Evolutionary conservation across 306 rosid genomes (phyloP).

Genomic region (Cicer yamashitae): DNA sequence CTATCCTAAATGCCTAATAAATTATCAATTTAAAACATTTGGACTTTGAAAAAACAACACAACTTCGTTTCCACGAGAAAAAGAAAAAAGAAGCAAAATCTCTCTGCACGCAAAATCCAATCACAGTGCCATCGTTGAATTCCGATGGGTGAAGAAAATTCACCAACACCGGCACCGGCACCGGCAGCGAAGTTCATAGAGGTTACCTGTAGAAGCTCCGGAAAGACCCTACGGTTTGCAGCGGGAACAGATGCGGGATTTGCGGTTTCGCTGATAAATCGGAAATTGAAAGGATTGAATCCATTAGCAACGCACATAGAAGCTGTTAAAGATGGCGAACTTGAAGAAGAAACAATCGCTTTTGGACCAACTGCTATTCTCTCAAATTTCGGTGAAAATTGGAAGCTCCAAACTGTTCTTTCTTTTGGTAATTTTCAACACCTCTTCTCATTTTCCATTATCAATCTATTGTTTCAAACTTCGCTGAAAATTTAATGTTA

Average conservation of each 20-base stretch:
- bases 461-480: no score
- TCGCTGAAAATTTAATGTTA: no score
- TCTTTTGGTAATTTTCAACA: conserved; percentile 20
- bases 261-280: conserved; percentile 64
- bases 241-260: conserved; percentile 70
- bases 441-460: background rate
- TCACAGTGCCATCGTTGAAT: background rate
- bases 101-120: background rate
- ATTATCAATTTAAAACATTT: background rate
- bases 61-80: background rate
- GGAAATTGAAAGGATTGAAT: conserved; percentile 46
- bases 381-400: conserved; percentile 57
- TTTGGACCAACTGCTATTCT: conserved; percentile 72
- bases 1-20: no score
- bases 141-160: conserved; percentile 4
- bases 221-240: conserved; percentile 71
- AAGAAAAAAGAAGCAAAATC: background rate
- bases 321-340: conserved; percentile 69
- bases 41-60: background rate
- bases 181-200: conserved; percentile 56
- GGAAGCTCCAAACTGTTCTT: conserved; percentile 67
- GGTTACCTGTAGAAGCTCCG: conserved; percentile 69
- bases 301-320: conserved; percentile 61
- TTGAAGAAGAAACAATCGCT: conserved; percentile 74
- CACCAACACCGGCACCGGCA: background rate